Base-by-base conservation (phyloP, 148 eudicot species). In the Oxyria digyna region DNA sequence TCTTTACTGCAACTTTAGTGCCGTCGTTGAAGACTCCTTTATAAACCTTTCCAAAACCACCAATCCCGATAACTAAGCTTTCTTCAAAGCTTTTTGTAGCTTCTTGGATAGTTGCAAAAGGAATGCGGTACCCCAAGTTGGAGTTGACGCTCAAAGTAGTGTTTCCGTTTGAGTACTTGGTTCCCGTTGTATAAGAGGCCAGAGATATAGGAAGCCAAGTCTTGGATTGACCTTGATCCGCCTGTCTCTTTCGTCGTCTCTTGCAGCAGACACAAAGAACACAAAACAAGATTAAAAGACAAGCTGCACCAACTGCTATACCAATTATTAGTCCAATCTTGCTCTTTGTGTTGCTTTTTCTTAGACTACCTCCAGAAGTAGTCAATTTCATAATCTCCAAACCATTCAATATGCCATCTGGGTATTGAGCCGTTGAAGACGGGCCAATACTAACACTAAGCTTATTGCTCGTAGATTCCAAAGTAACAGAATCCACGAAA, bases 31-130 rank as follows among this genome's bases (percentile, higher is more conserved):
- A 63, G 49, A 62, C 73, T 18, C 77, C 77, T 49, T 74, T 69
- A 79, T 85, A 85, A 32, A 85, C 89, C 71, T 81, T 83, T 23
- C 89, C 87, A 55, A 85, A 85, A 13, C 89, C 87, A 74, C 89
- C 89, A 43, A 79, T 71, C 52, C 89, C 89, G 65, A 85, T 78
- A 9, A 81, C 82, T 78, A 72, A 70, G 72, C 69, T 79, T 45
- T 86, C 87, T 41, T 83, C 84, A 62, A 86, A 86, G 62, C 79
- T 83, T 67, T 77, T 83, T 7, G 89, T 86, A 31, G 82, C 85
- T 21, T 85, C 89, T 24, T 79, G 75, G 59, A 86, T 69, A 5
- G 76, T 84, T 13, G 73, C 74, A 59, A 86, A 86, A 81, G 82
- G 80, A 62, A 77, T 81, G 24, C 81, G 81, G 37, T 80, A 78